Evolutionary conservation across 1,284 basidiomycete species (phyloP).

Genomic region (Sporisorium sorghi): DNA sequence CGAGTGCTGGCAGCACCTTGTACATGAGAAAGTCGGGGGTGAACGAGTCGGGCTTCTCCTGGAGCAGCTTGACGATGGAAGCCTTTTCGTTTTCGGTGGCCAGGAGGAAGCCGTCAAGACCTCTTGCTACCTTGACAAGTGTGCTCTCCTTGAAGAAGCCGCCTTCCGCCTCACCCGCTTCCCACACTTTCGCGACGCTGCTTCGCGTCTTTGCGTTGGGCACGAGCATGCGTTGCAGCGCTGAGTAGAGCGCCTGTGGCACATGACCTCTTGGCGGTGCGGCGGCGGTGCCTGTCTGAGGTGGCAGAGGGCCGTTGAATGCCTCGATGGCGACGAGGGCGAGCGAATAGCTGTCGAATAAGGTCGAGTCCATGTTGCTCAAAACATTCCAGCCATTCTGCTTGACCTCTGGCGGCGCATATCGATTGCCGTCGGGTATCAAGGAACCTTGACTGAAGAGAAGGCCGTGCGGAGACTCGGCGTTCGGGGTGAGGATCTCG

Average conservation of each 20-base stretch:
- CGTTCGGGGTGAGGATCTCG: slow-evolving; percentile 79
- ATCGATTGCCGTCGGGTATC: slow-evolving; percentile 63
- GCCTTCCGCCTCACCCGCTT: slow-evolving; percentile 65
- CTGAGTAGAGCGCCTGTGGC: slow-evolving; percentile 80
- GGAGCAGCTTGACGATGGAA: slow-evolving; percentile 70
- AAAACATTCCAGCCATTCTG: slow-evolving; percentile 78
- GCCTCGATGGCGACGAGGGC: slow-evolving; percentile 59
- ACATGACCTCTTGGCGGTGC: slow-evolving; percentile 82
- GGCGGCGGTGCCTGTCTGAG: slow-evolving; percentile 78
- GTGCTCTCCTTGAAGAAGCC: slow-evolving; percentile 89
- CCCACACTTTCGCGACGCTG: slow-evolving; percentile 71
- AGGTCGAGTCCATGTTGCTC: slow-evolving; percentile 36
- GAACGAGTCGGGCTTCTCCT: slow-evolving; percentile 70
- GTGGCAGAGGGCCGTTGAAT: slow-evolving; percentile 61
- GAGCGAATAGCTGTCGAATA: slow-evolving; percentile 61
- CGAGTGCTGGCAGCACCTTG: slow-evolving; percentile 86
- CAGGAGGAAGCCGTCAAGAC: slow-evolving; percentile 87
- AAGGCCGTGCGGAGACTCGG: slow-evolving; percentile 66
- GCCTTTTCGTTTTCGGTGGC: slow-evolving; percentile 84
- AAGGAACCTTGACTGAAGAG: slow-evolving; percentile 55
- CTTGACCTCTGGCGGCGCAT: slow-evolving; percentile 86
- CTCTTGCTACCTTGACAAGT: slow-evolving; percentile 84
- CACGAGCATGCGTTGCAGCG: slow-evolving; percentile 87
- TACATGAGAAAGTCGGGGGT: slow-evolving; percentile 88
- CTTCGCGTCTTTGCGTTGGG: slow-evolving; percentile 85